A percentile compares a stretch with the other conserved stretches of the same genome.
phyloP scores from a whole-genome alignment of 208 protist genomes.

The Acanthamoeba royreba region DNA sequence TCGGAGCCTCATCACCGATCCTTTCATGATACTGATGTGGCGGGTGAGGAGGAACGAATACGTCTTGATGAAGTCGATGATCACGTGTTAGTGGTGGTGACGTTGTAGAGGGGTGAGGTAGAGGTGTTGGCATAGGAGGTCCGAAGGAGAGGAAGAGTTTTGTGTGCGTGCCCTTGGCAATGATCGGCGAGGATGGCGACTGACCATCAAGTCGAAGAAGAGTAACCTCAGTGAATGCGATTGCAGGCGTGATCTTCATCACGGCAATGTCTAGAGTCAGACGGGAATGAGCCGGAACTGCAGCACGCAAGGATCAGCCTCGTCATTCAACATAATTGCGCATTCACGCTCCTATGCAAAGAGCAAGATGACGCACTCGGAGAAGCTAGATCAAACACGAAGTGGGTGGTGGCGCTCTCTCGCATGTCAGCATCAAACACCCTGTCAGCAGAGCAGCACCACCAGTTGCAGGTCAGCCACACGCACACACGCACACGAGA shows the following conservation, averaged over 20 bases:
- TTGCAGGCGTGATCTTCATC: background rate
- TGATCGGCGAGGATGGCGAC: background rate
- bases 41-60: background rate
- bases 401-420: constrained; percentile 17
- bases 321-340: background rate
- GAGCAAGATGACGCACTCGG: background rate
- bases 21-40: background rate
- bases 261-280: background rate
- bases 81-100: background rate
- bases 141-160: background rate
- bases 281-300: background rate
- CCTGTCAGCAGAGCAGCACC: background rate
- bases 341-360: background rate
- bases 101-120: background rate
- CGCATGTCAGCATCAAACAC: background rate
- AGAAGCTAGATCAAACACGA: background rate
- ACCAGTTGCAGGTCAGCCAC: background rate
- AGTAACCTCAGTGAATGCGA: background rate
- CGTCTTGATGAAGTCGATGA: background rate
- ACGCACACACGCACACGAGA: background rate
- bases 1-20: background rate
- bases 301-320: background rate
- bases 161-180: background rate
- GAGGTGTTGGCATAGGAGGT: background rate
- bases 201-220: background rate